phyloP scores from a whole-genome alignment of 2,329 filamentous ascomycete species.

The Colletotrichum lupini region DNA sequence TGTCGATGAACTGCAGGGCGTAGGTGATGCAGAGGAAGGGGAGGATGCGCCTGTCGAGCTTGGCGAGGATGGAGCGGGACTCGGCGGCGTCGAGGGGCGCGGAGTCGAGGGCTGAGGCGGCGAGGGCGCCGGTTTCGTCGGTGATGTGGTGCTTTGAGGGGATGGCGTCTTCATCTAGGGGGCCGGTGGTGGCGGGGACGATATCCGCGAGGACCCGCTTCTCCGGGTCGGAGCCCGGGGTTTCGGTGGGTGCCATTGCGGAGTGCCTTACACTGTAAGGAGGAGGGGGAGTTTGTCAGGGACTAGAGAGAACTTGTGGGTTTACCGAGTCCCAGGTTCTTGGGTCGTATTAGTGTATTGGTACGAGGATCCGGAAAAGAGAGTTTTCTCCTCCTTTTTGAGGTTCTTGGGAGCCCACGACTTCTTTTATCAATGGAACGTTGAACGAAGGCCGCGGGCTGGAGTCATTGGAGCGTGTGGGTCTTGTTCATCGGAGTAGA shows the following conservation, averaged over 20 bases:
- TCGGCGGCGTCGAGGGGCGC: constrained; percentile 6
- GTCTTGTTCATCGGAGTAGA: constrained; percentile 9
- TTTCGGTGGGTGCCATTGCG: constrained; percentile 15
- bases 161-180: constrained; percentile 15
- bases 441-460: not conserved
- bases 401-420: not conserved
- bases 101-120: constrained; percentile 24
- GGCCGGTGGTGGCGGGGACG: constrained; percentile 1
- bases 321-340: not conserved
- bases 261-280: too few species aligned
- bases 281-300: not conserved
- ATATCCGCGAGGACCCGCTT: constrained; percentile 26
- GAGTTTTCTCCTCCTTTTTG: not conserved
- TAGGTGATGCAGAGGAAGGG: constrained; percentile 43
- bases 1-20: constrained; percentile 46
- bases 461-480: constrained; percentile 1
- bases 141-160: constrained; percentile 24
- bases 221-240: constrained; percentile 18
- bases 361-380: not conserved
- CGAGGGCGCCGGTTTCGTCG: constrained; percentile 25
- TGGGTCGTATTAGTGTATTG: not conserved
- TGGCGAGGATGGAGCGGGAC: constrained; percentile 10
- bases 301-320: not conserved
- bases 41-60: constrained; percentile 24
- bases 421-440: constrained; percentile 18